Percentiles rank a stretch among this genome's conserved stretches.
phyloP scores from a whole-genome alignment of 2,329 filamentous ascomycete genomes.

The Fusarium sp. region DNA sequence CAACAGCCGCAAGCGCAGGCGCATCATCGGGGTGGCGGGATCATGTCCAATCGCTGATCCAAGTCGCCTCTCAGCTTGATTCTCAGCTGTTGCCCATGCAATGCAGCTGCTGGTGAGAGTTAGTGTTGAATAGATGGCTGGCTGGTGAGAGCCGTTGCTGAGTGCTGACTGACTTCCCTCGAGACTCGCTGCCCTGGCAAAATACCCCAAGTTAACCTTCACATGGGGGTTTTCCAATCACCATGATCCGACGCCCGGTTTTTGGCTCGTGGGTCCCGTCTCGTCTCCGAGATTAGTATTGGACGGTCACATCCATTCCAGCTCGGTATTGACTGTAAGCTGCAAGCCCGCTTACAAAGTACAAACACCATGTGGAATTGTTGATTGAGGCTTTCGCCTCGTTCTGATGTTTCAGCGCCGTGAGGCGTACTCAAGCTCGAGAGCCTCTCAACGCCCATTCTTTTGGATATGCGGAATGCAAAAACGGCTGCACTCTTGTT shows the following conservation, averaged over 20 bases:
- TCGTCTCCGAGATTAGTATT: not conserved
- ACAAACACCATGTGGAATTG: conserved; percentile 2
- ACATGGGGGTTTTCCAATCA: conserved; percentile 12
- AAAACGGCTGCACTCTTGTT: not conserved
- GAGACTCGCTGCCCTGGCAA: not conserved
- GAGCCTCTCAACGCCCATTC: not conserved
- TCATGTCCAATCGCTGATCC: not conserved
- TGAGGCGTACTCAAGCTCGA: not conserved
- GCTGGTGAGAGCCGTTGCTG: not conserved
- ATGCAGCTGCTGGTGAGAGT: not conserved
- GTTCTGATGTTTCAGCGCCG: not conserved
- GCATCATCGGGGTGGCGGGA: not conserved
- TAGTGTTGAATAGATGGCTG: not conserved
- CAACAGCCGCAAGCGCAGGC: not conserved
- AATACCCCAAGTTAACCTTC: conserved; percentile 1
- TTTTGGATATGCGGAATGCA: not conserved
- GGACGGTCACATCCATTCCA: not conserved
- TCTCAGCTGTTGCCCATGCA: conserved; percentile 8
- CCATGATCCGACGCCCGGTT: not conserved
- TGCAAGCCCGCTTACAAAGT: not conserved
- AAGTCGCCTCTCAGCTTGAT: not conserved
- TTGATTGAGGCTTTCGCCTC: not conserved
- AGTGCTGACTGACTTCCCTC: not conserved
- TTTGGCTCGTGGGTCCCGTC: not conserved
- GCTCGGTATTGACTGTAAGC: not conserved